A percentile compares a stretch with the other conserved stretches of the same genome.
Conservation (phyloP, 208 protist genomes). For the Tetramitus jugosus region DNA sequence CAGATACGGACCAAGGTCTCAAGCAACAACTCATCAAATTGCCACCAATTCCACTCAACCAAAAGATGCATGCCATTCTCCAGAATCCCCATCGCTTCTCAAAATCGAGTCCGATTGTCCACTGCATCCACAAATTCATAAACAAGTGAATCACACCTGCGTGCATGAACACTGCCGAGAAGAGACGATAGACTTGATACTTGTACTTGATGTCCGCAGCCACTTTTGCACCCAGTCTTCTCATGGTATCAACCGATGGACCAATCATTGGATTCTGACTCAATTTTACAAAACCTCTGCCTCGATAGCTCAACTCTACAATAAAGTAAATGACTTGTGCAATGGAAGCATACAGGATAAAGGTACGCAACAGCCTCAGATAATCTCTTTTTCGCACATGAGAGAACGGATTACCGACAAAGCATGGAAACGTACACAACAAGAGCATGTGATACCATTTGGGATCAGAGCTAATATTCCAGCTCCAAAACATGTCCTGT, state of each 20-base stretch:
- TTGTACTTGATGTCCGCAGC: background rate
- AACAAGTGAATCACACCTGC: background rate
- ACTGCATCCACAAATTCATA: conserved; percentile 11
- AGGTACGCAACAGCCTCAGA: background rate
- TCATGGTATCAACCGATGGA: background rate
- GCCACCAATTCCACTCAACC: background rate
- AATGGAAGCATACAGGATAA: conserved; percentile 5
- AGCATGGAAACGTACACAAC: conserved; percentile 13
- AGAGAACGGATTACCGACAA: conserved; percentile 8
- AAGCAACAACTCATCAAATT: conserved; percentile 1
- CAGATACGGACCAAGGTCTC: background rate
- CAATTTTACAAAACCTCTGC: background rate
- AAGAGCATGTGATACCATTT: background rate
- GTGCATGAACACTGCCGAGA: conserved; percentile 3
- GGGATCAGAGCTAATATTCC: background rate
- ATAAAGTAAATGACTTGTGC: conserved; percentile 19
- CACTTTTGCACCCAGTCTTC: background rate
- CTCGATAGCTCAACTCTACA: background rate
- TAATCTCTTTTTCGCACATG: background rate
- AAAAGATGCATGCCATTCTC: background rate
- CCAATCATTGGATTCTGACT: background rate
- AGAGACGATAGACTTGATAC: conserved; percentile 15
- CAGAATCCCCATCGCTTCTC: background rate
- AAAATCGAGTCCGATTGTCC: background rate
- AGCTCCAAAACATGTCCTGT: background rate